Evolutionary conservation across 108 stramenopile species (phyloP), one percentile per base, ranked within the genome.

Genomic region (Fragilariopsis cylindrus): DNA sequence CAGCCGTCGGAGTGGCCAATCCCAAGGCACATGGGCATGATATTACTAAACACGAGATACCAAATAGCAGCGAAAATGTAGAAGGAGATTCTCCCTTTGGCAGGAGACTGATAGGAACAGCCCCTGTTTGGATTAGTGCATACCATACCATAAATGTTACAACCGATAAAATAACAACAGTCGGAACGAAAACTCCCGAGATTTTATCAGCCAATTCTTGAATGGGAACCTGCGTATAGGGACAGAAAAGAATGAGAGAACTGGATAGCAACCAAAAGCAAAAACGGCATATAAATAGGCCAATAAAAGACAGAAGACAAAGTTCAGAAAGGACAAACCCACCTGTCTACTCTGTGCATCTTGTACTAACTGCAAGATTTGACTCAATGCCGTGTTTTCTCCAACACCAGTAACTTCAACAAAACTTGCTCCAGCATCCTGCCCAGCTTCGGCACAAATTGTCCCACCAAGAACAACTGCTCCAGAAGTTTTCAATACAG

Each of bases 1-100:
- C 74, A 1, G 98, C 97, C n/a, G 98, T 99, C 0, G 99, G 99
- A 15, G 98, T 98, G 0, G 98, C 98, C 54, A 99, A 84, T n/a
- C 99, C 99, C 39, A 98, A 73, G 1, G 98, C 96, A 83, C 97
- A 98, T 1, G 98, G 98, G 77, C 99, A 99, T 7, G 97, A 93
- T 19, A 98, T 96, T 9, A 99, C 99, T 15, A 99, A 76, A 19
- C 97, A 97, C 13, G 87, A 76, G 30, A 96, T 92, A 4, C 87
- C 88, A 65, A 92, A 88, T 21, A 84, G 78, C 2, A 82, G 16
- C 30, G 88, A 57, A 50, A 81, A 78, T 4, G 84, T 85, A 1
- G 60, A 57, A 13, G 79, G 76, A 30, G 76, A 70, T 73, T 84
- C 84, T 11, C 53, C 82, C 7, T 69, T 73, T 3, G 77, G 77